A percentile compares a stretch with the other conserved stretches of the same genome.
Conservation (phyloP, 495 filamentous ascomycete species). For the Collariella sp. region DNA sequence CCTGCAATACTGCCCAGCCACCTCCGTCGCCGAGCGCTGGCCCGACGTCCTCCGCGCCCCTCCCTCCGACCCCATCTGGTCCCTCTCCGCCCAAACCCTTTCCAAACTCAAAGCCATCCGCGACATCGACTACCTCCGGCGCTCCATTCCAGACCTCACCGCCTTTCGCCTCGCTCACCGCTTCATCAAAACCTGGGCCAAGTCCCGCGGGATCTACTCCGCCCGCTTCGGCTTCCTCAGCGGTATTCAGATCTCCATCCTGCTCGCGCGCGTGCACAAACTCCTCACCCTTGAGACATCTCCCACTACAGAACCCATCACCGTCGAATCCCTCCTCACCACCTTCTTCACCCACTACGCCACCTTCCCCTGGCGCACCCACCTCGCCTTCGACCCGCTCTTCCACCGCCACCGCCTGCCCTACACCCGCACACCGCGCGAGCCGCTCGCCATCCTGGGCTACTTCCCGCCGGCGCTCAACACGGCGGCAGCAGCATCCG, state of each 20-base stretch:
- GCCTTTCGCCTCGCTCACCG: slow-evolving; percentile 46
- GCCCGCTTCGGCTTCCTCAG: slow-evolving; percentile 50
- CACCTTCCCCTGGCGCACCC: slow-evolving; percentile 41
- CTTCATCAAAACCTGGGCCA: slow-evolving; percentile 47
- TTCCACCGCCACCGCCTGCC: slow-evolving; percentile 34
- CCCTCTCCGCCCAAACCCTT: slow-evolving; percentile 39
- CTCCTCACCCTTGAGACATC: slow-evolving; percentile 22
- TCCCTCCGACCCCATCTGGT: slow-evolving; percentile 38
- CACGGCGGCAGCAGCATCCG: slow-evolving; percentile 41
- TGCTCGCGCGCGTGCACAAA: slow-evolving; percentile 47
- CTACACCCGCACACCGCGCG: slow-evolving; percentile 42
- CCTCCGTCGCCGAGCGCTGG: slow-evolving; percentile 37
- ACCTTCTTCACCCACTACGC: slow-evolving; percentile 54
- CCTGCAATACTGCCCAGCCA: slow-evolving; percentile 51
- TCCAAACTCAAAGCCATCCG: slow-evolving; percentile 48
- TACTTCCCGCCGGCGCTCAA: slow-evolving; percentile 47
- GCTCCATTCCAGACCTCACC: slow-evolving; percentile 43
- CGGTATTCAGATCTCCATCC: slow-evolving; percentile 49
- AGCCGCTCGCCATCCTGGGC: slow-evolving; percentile 49
- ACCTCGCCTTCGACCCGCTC: slow-evolving; percentile 44
- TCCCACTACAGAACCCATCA: slow-evolving; percentile 8
- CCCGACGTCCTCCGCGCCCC: slow-evolving; percentile 28
- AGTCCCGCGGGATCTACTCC: slow-evolving; percentile 46
- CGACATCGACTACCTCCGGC: slow-evolving; percentile 45
- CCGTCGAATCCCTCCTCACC: slow-evolving; percentile 35